Conservation (phyloP, 192 early-diverging fungal species). For the Backusella parvicylindrica region DNA sequence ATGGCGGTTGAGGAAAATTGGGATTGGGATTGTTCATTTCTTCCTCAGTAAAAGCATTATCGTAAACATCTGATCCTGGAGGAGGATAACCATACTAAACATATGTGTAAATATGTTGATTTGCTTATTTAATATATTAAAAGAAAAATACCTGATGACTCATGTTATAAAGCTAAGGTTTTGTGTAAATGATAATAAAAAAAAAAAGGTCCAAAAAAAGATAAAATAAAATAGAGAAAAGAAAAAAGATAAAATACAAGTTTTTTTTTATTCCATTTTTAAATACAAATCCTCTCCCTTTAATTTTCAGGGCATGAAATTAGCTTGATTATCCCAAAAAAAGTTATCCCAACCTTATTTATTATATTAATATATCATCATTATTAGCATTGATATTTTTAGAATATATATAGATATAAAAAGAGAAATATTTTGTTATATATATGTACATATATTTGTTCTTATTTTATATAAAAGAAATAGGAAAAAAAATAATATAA, state of each 20-base stretch:
- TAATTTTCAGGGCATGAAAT: background rate
- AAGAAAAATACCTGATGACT: background rate
- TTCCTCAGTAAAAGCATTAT: background rate
- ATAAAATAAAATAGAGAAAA: background rate
- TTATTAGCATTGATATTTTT: background rate
- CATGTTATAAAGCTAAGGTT: background rate
- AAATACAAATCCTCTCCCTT: background rate
- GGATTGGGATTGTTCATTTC: slow-evolving; percentile 5
- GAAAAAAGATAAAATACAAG: background rate
- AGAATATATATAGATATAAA: background rate
- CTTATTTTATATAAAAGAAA: background rate
- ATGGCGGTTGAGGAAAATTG: slow-evolving; percentile 28
- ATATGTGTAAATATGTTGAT: background rate
- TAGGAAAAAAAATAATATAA: background rate
- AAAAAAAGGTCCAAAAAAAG: background rate
- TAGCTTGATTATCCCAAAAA: slow-evolving; percentile 3
- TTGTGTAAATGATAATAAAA: background rate
- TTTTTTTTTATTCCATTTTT: background rate
- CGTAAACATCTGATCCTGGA: background rate
- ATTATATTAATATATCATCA: background rate
- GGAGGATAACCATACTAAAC: background rate
- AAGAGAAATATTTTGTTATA: background rate
- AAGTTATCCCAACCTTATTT: slow-evolving; percentile 6
- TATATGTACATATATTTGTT: background rate
- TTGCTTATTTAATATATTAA: background rate